Evolutionary conservation across 78 protist genomes (phyloP).

Genomic region (Carpediemonas membranifera): DNA sequence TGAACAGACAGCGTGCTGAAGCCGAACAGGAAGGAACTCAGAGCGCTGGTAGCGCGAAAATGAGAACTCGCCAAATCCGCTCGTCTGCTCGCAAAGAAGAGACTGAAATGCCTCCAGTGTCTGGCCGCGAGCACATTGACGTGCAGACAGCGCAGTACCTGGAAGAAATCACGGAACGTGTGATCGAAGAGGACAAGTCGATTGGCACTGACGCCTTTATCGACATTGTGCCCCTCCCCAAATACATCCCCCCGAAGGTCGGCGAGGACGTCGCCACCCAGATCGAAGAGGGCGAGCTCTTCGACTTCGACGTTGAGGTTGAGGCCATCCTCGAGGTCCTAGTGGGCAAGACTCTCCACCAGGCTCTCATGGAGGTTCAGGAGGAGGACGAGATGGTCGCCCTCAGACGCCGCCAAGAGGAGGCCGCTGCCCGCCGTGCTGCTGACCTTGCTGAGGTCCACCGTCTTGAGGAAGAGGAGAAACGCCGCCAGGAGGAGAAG

Average conservation of each 20-base stretch:
- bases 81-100: not conserved
- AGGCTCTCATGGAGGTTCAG: slow-evolving; percentile 61
- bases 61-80: not conserved
- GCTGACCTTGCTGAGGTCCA: slow-evolving; percentile 55
- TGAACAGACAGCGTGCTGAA: not conserved
- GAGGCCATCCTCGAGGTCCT: slow-evolving; percentile 71
- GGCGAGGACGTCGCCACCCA: slow-evolving; percentile 59
- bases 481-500: slow-evolving; percentile 56
- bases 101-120: slow-evolving; percentile 34
- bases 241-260: slow-evolving; percentile 46
- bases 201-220: slow-evolving; percentile 32
- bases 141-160: slow-evolving; percentile 51
- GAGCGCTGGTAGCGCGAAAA: slow-evolving; percentile 8
- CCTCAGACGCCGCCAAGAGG: slow-evolving; percentile 43
- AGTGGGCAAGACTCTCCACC: slow-evolving; percentile 69
- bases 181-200: not conserved
- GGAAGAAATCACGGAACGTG: slow-evolving; percentile 36
- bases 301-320: slow-evolving; percentile 73
- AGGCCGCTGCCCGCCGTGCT: slow-evolving; percentile 36
- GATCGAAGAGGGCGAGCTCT: slow-evolving; percentile 58
- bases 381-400: slow-evolving; percentile 70
- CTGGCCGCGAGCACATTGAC: slow-evolving; percentile 49
- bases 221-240: slow-evolving; percentile 58
- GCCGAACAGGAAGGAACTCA: not conserved
- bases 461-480: slow-evolving; percentile 63